These are phyloP conservation scores for Sphaerulina musiva DNA, from an alignment of 2,329 filamentous ascomycete genomes.

Conservation along the genomic window DNA sequence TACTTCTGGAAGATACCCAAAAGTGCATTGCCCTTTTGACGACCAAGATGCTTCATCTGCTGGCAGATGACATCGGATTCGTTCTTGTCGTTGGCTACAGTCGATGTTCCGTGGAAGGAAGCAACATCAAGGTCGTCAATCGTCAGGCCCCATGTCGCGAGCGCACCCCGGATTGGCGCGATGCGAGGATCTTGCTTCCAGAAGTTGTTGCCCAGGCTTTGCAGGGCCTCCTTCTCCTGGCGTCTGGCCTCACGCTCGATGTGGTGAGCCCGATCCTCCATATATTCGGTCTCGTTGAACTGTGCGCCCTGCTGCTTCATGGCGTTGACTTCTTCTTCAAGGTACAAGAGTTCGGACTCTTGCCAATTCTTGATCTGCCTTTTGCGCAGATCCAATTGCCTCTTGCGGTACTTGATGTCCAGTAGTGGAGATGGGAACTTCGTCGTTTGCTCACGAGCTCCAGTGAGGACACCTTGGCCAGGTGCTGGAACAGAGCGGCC, in stretches of 20 bases:
- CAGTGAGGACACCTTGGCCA: slow-evolving; percentile 92
- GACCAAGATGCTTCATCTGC: slow-evolving; percentile 89
- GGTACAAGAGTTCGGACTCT: slow-evolving; percentile 85
- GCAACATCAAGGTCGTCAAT: slow-evolving; percentile 92
- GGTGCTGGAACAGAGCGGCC: slow-evolving; percentile 94
- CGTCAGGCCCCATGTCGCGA: slow-evolving; percentile 96
- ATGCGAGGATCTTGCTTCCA: slow-evolving; percentile 95
- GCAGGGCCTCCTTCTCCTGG: slow-evolving; percentile 87
- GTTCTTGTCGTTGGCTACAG: slow-evolving; percentile 98
- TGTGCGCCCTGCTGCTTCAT: slow-evolving; percentile 71
- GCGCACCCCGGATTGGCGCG: slow-evolving; percentile 86
- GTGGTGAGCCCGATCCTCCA: slow-evolving; percentile 75
- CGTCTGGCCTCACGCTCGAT: slow-evolving; percentile 81
- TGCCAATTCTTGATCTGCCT: slow-evolving; percentile 95
- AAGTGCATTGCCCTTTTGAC: slow-evolving; percentile 92
- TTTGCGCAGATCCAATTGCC: slow-evolving; percentile 89
- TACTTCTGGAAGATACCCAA: slow-evolving; percentile 99
- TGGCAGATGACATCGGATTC: slow-evolving; percentile 96
- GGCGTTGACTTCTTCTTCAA: slow-evolving; percentile 85
- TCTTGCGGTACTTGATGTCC: slow-evolving; percentile 93
- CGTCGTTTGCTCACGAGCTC: slow-evolving; percentile 80
- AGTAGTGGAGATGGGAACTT: slow-evolving; percentile 93
- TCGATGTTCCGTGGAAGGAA: slow-evolving; percentile 98
- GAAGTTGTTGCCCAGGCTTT: slow-evolving; percentile 95
- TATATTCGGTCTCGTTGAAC: slow-evolving; percentile 78